phyloP scores from a whole-genome alignment of 2,329 filamentous ascomycete genomes.

The Arachnomyces sp. region DNA sequence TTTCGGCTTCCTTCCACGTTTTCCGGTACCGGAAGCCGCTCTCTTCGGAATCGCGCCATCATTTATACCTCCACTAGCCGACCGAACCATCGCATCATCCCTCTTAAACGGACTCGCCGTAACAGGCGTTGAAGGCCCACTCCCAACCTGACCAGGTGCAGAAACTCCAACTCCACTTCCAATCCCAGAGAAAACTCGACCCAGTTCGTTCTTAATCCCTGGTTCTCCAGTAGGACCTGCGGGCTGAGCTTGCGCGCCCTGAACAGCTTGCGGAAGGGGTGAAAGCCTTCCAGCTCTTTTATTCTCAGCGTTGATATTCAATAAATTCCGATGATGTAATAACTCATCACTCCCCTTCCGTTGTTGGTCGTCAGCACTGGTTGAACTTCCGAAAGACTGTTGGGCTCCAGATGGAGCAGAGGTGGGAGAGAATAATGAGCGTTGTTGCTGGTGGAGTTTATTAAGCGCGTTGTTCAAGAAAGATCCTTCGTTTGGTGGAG shows the following conservation, averaged over 20 bases:
- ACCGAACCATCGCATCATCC: constrained; percentile 41
- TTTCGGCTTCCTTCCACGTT: constrained; percentile 60
- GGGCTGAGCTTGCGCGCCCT: constrained; percentile 76
- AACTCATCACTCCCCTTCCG: constrained; percentile 46
- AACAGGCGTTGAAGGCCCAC: constrained; percentile 47
- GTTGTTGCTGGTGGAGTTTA: constrained; percentile 25
- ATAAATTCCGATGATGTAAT: constrained; percentile 56
- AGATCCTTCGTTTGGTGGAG: constrained; percentile 26
- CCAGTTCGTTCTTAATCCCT: constrained; percentile 89
- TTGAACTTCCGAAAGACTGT: constrained; percentile 15
- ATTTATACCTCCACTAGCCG: constrained; percentile 29
- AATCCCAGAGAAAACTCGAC: constrained; percentile 91
- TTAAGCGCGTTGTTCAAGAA: constrained; percentile 16
- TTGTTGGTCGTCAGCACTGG: constrained; percentile 29
- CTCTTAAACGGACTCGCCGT: constrained; percentile 43
- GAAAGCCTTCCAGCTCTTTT: constrained; percentile 78
- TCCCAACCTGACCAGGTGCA: constrained; percentile 40
- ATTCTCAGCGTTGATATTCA: constrained; percentile 65
- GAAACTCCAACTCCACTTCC: constrained; percentile 57
- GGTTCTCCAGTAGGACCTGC: constrained; percentile 73
- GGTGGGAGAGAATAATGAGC: constrained; percentile 27
- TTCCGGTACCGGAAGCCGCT: constrained; percentile 42
- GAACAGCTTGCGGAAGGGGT: constrained; percentile 84
- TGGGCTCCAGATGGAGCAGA: constrained; percentile 25
- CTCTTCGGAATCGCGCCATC: constrained; percentile 35